Evolutionary conservation across 176 grass and related monocot species (phyloP).

Genomic region (Lolium multiflorum): DNA sequence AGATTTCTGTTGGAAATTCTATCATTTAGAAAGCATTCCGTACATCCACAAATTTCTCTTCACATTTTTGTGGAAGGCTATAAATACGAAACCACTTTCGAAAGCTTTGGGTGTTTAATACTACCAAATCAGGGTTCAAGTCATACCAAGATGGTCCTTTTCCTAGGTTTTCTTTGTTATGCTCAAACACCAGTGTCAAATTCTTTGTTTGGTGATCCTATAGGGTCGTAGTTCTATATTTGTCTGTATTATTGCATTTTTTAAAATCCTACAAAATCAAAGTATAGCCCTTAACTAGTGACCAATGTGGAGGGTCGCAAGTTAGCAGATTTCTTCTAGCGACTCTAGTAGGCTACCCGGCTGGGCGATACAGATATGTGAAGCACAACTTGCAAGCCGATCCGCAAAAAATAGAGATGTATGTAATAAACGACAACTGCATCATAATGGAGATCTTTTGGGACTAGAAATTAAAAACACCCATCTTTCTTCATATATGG

Average conservation of each 20-base stretch:
- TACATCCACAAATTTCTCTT: neutral
- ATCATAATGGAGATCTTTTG: neutral
- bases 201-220: neutral
- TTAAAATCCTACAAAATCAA: neutral
- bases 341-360: neutral
- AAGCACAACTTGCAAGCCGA: neutral
- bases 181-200: neutral
- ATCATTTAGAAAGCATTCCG: neutral
- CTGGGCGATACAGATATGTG: neutral
- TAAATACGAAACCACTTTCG: neutral
- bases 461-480: neutral
- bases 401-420: neutral
- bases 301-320: no score
- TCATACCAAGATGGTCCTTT: neutral
- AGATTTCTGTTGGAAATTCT: no score
- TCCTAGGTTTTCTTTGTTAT: neutral
- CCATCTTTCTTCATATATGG: conserved; percentile 9
- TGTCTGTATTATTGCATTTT: neutral
- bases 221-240: neutral
- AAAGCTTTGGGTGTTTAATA: neutral
- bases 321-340: no score
- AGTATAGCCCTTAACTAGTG: neutral
- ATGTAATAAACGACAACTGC: neutral
- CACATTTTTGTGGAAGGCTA: neutral
- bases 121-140: neutral